Base-by-base conservation (phyloP, 1,284 basidiomycete species). In the Papiliotrema terrestris region DNA sequence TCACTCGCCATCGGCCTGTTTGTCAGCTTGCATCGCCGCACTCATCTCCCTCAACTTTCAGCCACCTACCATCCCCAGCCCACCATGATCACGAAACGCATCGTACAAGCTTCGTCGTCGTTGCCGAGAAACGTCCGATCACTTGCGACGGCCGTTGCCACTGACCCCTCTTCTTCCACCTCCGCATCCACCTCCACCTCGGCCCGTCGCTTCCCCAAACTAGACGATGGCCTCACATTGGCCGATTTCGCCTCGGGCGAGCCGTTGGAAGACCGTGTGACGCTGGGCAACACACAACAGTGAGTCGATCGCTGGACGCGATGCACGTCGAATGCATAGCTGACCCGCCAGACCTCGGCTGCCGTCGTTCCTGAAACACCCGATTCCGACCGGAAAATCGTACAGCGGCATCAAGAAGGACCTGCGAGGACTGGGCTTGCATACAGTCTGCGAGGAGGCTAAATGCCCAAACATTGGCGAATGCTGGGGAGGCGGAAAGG, bases 391-490 rank as follows among this genome's bases (percentile, higher is more conserved):
- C 0, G 92, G 94, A 25, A 80, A 82, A 26, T 92, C 91, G 13
- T 98, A 88, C 75, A 87, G 85, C 58, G 89, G 85, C 66, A 98
- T 99, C 67, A 98, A 96, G 83, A 89, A 88, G 65, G 96, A 99
- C 73, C 81, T 99, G 20, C 83, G 96, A 53, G 94, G 93, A 1
- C 82, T 99, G 0, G 84, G 85, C 9, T 79, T 99, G 48, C 91
- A 95, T 69, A 99, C 96, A 0, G 96, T 99, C 1, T 99, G 96
- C 69, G 96, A 99, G 76, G 96, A 99, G 77, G 96, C 96, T 25
- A 84, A 94, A 58, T 99, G 96, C 81, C 96, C 96, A 1, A 99
- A 99, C 71, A 98, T 98, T 55, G 96, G 95, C 29, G 95, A 98
- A 70, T 99, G 96, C 75, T 99, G 96, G 96, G 94, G 96, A 49